Evolutionary conservation across 176 grass and related monocot genomes (phyloP).

Genomic region (Neostapfia colusana): DNA sequence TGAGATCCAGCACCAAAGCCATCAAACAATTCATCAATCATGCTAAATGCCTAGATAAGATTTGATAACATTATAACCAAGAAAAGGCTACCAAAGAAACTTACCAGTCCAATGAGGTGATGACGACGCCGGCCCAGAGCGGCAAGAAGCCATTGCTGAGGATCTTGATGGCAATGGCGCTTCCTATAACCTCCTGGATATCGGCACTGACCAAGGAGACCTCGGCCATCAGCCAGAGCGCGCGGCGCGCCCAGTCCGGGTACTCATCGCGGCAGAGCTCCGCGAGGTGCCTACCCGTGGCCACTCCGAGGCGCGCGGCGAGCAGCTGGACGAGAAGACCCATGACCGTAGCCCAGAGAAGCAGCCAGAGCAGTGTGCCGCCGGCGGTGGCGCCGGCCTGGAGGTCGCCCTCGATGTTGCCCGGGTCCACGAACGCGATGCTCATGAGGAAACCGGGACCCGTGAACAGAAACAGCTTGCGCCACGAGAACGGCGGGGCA

Average conservation of each 20-base stretch:
- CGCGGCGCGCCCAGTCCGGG: constrained; percentile 59
- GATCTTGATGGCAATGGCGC: constrained; percentile 89
- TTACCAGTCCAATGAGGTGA: constrained; percentile 81
- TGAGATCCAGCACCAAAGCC: not conserved
- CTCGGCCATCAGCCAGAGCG: constrained; percentile 89
- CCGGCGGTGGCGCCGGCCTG: constrained; percentile 80
- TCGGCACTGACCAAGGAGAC: constrained; percentile 81
- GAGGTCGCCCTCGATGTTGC: constrained; percentile 89
- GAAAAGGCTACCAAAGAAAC: not conserved
- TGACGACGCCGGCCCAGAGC: constrained; percentile 81
- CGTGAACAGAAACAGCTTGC: constrained; percentile 83
- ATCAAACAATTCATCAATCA: not conserved
- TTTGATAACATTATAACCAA: not conserved
- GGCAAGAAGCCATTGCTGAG: constrained; percentile 64
- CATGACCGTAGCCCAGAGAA: constrained; percentile 76
- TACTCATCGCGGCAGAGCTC: constrained; percentile 91
- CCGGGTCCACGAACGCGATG: constrained; percentile 89
- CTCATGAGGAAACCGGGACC: constrained; percentile 88
- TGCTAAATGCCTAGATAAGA: not conserved
- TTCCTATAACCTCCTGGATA: constrained; percentile 93
- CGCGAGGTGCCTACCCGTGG: constrained; percentile 74
- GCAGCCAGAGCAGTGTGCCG: constrained; percentile 71
- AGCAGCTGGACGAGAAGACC: constrained; percentile 83
- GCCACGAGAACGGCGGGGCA: constrained; percentile 68
- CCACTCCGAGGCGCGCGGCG: constrained; percentile 72